Base-by-base conservation (phyloP, 805 yeast genomes). In the Candida coleopterorum region DNA sequence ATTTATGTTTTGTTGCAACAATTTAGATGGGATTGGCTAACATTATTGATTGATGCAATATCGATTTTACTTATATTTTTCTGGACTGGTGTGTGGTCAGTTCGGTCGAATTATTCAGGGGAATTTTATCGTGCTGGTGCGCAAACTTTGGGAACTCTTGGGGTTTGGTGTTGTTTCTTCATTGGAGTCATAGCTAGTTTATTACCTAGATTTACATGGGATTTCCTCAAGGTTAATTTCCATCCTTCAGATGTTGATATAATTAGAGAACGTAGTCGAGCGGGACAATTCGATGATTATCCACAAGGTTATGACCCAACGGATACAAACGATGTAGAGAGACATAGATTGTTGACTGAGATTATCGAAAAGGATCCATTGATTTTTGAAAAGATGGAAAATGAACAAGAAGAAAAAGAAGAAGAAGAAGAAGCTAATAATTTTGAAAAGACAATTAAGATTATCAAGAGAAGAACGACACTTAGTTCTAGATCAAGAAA, bases 41-140 rank as follows among this genome's bases (percentile, higher is more conserved):
- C 84, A 14, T 35, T 72, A 18, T 50, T 77, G 17, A 70, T 81
- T 42, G 61, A 65, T 39, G 60, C 70, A 1, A 51, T 85, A 31
- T 79, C 87, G 10, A 68, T 70, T 36, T 53, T 80, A 42, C 46
- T 83, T 29, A 67, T 83, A 12, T 81, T 72, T 47, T 74, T 78
- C 52, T 85, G 94, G 94, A 75, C 85, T 4, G 89, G 90, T n/a
- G 74, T 79, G 16, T 85, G 89, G 81, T 74, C 87, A 21, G 58
- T 77, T 4, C 56, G 72, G 18, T 43, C 60, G 2, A 57, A 63
- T 38, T 58, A 64, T 37, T 70, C 85, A 7, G 68, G 65, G 9
- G 84, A 78, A 48, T 80, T 79, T 47, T 85, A 76, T 57, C 68
- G 72, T 40, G 75, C 82, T 17, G 93, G 84, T 2, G 55, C 76